phyloP scores from a whole-genome alignment of 2,329 filamentous ascomycete genomes.

The Diplocarpon rosae region DNA sequence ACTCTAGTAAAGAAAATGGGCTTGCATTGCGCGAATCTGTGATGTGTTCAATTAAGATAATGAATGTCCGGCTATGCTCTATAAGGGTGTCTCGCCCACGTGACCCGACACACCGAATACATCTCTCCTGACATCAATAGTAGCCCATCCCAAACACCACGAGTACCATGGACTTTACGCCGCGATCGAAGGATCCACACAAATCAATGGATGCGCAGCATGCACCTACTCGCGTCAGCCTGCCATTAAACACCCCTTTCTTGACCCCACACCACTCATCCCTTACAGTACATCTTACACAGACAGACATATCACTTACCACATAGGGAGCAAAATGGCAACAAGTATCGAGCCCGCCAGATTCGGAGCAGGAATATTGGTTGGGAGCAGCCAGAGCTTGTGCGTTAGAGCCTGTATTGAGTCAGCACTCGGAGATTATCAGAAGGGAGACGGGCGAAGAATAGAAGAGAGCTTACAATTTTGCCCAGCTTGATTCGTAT shows the following conservation, averaged over 20 bases:
- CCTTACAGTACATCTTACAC: no score
- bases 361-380: not conserved
- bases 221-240: not conserved
- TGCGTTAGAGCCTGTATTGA: not conserved
- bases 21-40: no score
- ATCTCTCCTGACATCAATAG: no score
- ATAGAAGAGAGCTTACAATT: not conserved
- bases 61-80: no score
- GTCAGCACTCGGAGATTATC: not conserved
- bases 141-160: no score
- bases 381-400: not conserved
- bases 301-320: not conserved
- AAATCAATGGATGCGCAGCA: conserved; percentile 3
- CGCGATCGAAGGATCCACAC: not conserved
- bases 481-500: not conserved
- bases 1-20: no score
- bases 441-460: no score
- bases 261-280: not conserved
- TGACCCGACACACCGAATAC: not conserved
- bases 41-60: no score
- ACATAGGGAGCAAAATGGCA: conserved; percentile 2
- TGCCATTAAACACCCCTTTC: not conserved
- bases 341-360: not conserved
- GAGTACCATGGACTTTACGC: not conserved
- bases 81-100: no score